These are phyloP conservation scores for Thalassia testudinum DNA, from an alignment of 116 monocot genomes.

Conservation along the genomic window DNA sequence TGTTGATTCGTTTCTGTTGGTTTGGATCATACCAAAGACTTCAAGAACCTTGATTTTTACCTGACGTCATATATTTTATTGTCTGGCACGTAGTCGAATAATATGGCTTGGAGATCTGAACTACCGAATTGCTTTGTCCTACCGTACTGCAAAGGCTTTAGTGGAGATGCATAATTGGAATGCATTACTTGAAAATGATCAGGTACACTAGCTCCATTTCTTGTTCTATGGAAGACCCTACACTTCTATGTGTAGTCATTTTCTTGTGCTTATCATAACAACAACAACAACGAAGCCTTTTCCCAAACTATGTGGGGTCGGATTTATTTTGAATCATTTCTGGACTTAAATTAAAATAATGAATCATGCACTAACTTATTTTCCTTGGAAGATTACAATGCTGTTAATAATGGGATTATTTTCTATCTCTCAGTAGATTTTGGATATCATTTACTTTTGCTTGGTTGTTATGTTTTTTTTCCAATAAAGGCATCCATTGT, in stretches of 20 bases:
- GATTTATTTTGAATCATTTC: too few relatives aligned
- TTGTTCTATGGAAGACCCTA: slow-evolving; percentile 5
- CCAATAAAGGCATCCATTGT: too few relatives aligned
- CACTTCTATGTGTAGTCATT: slow-evolving; percentile 5
- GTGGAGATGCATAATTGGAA: slow-evolving; percentile 61
- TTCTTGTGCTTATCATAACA: neutral
- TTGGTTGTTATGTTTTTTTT: slow-evolving; percentile 1
- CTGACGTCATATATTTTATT: neutral
- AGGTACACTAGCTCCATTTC: slow-evolving; percentile 26
- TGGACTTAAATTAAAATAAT: too few relatives aligned
- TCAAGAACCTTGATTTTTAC: neutral
- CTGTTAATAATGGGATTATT: too few relatives aligned
- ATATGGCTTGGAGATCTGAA: slow-evolving; percentile 91
- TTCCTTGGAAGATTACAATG: too few relatives aligned
- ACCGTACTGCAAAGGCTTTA: slow-evolving; percentile 35
- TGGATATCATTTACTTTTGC: too few relatives aligned
- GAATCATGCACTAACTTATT: too few relatives aligned
- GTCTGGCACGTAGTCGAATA: slow-evolving; percentile 27
- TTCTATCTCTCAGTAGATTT: too few relatives aligned
- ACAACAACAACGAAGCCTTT: too few relatives aligned
- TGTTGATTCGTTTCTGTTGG: neutral
- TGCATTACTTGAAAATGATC: slow-evolving; percentile 69
- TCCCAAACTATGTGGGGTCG: too few relatives aligned
- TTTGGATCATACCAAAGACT: neutral
- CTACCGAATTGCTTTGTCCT: slow-evolving; percentile 70